phyloP scores from a whole-genome alignment of 768 basidiomycete genomes.

The Hortiboletus campestris region DNA sequence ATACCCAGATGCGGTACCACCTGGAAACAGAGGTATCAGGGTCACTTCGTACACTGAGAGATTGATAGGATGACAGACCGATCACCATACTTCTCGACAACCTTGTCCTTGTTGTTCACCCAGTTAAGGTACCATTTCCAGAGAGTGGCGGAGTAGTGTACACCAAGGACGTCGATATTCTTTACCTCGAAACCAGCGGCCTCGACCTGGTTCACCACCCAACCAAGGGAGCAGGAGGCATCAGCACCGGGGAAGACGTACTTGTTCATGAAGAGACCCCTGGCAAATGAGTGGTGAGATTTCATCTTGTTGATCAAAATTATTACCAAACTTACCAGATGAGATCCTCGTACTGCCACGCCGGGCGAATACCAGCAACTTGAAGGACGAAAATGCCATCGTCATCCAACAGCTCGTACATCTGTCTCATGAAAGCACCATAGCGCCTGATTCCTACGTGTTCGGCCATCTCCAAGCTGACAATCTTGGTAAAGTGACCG shows the following conservation, averaged over 20 bases:
- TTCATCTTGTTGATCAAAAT: too few relatives aligned
- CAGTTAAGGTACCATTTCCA: constrained; percentile 97
- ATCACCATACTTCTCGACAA: constrained; percentile 87
- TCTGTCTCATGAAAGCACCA: constrained; percentile 80
- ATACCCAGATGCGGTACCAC: constrained; percentile 95
- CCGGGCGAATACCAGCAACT: constrained; percentile 92
- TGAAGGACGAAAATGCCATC: constrained; percentile 94
- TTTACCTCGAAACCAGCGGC: constrained; percentile 94
- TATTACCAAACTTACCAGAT: constrained; percentile 60
- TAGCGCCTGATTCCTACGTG: constrained; percentile 97
- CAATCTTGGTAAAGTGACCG: constrained; percentile 89
- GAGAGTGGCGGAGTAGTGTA: constrained; percentile 93
- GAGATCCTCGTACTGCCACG: constrained; percentile 99
- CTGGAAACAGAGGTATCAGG: constrained; percentile 15
- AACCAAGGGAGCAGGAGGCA: constrained; percentile 91
- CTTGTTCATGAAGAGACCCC: constrained; percentile 97
- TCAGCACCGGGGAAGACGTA: constrained; percentile 99
- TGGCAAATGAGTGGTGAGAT: constrained; percentile 23
- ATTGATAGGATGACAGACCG: constrained; percentile 33
- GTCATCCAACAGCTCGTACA: constrained; percentile 92
- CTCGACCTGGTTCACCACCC: constrained; percentile 89
- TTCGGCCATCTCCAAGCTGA: constrained; percentile 98
- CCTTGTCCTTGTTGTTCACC: constrained; percentile 89
- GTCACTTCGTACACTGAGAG: not conserved
- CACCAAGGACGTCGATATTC: constrained; percentile 93